phyloP scores from a whole-genome alignment of 2,329 filamentous ascomycete genomes.

The Trematosphaeria pertusa region DNA sequence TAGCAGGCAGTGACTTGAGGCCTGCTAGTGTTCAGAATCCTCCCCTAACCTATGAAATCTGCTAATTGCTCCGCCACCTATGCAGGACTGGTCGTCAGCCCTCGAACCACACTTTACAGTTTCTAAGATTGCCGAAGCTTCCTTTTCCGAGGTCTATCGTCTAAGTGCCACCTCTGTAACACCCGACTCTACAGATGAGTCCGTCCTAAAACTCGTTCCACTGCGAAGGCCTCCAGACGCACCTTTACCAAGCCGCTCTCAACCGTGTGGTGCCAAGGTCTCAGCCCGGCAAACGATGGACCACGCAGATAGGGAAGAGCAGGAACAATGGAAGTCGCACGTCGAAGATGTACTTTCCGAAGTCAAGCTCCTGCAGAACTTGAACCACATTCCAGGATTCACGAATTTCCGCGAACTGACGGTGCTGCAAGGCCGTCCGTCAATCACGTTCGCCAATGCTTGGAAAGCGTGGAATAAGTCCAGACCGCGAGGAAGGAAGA shows the following conservation, averaged over 20 bases:
- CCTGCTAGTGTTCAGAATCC: no score
- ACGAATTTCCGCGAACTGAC: constrained; percentile 66
- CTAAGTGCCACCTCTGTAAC: constrained; percentile 49
- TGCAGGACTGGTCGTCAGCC: constrained; percentile 50
- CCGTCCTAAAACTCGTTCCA: constrained; percentile 56
- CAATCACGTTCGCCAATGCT: constrained; percentile 56
- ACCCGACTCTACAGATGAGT: constrained; percentile 46
- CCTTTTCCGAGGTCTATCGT: constrained; percentile 71
- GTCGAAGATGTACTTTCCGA: constrained; percentile 55
- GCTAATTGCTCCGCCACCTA: no score
- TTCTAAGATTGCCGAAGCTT: constrained; percentile 70
- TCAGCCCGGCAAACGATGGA: constrained; percentile 48
- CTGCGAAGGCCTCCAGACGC: constrained; percentile 43
- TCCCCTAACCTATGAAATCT: no score
- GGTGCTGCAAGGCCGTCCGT: constrained; percentile 64
- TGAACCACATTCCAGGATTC: constrained; percentile 67
- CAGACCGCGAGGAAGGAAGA: constrained; percentile 52
- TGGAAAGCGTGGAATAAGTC: constrained; percentile 55
- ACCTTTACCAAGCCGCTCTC: constrained; percentile 42
- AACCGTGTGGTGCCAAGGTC: constrained; percentile 52
- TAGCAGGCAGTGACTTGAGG: no score
- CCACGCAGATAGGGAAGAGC: constrained; percentile 43
- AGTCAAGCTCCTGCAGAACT: constrained; percentile 62
- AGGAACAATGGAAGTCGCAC: constrained; percentile 50
- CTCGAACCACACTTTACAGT: constrained; percentile 57